Percentiles rank a stretch among this genome's conserved stretches.
Evolutionary conservation across 225 moss, liverwort and hornwort species (phyloP).

Genomic region (Pleurozium schreberi): DNA sequence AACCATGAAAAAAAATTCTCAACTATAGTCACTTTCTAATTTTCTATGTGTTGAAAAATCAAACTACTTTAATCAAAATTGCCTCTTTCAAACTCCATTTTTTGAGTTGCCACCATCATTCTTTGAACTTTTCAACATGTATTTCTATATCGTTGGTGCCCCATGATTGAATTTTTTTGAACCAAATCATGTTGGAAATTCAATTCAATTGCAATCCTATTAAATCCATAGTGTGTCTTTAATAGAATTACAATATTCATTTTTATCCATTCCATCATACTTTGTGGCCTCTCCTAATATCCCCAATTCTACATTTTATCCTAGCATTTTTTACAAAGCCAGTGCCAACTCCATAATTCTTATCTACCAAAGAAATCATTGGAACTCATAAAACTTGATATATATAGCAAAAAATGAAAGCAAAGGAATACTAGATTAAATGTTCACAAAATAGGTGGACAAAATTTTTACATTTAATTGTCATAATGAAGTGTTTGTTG

Average conservation of each 20-base stretch:
- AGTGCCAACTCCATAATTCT: not conserved
- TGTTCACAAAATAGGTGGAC: accelerated
- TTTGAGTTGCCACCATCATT: not conserved
- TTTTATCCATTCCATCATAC: too few species aligned
- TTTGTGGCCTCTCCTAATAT: accelerated
- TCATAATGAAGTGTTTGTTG: not conserved
- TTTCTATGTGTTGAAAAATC: not conserved
- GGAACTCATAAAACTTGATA: not conserved
- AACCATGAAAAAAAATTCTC: not conserved
- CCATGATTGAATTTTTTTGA: not conserved
- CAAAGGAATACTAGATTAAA: not conserved
- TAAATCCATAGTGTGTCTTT: accelerated
- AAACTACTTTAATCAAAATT: not conserved
- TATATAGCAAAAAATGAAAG: not conserved
- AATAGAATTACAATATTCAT: not conserved
- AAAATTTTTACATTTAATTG: not conserved
- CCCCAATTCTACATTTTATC: accelerated
- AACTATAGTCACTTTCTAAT: accelerated
- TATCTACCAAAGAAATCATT: accelerated
- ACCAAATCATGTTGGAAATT: accelerated
- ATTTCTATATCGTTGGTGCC: accelerated
- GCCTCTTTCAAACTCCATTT: not conserved
- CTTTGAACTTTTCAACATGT: not conserved
- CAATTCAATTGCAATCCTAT: not conserved
- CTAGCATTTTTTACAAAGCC: not conserved